phyloP scores from a whole-genome alignment of 176 grass and related monocot genomes.

The Musa beccarii region DNA sequence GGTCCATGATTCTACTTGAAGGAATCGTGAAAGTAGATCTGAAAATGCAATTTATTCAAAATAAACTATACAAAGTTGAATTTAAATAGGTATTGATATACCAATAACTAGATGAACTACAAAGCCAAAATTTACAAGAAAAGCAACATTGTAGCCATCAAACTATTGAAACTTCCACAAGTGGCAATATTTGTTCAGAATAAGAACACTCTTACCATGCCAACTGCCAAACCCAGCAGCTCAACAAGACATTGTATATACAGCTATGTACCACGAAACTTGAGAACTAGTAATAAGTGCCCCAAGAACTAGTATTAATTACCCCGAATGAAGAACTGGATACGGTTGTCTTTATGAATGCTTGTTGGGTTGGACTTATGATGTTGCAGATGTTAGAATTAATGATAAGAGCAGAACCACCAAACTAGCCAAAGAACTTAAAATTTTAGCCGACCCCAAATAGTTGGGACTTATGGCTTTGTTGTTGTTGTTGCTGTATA shows the following conservation, averaged over 20 bases:
- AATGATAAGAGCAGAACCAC: neutral
- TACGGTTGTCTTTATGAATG: neutral
- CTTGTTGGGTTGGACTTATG: neutral
- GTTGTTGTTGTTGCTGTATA: no score
- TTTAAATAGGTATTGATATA: neutral
- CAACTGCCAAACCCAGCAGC: neutral
- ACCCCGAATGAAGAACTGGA: neutral
- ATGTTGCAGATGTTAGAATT: neutral
- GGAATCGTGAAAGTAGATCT: neutral
- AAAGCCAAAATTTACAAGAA: neutral
- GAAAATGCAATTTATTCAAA: neutral
- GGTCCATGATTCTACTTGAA: no score
- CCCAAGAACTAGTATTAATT: neutral
- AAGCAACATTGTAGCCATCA: neutral
- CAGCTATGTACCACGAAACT: neutral
- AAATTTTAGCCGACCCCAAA: neutral
- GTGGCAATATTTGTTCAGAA: neutral
- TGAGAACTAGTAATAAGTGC: neutral
- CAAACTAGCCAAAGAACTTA: neutral
- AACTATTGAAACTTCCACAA: neutral
- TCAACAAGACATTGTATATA: neutral
- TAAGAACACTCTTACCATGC: neutral
- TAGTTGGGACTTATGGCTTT: no score
- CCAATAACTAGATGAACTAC: neutral
- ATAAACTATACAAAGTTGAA: neutral